Base-by-base conservation (phyloP, 176 grass and related monocot genomes). In the Rhynchospora pubera region DNA sequence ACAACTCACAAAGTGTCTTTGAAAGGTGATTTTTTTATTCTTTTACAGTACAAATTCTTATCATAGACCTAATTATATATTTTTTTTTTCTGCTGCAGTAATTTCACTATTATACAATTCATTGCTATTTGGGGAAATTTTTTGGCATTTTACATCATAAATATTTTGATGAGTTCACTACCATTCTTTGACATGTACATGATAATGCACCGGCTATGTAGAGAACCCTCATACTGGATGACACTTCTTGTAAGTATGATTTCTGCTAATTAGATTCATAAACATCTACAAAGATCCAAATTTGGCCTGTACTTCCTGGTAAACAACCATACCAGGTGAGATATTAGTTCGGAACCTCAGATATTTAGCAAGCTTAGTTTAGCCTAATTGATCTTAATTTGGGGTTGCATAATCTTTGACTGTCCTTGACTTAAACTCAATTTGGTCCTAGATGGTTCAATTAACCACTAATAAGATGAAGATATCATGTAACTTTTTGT, bases 61-160 rank as follows among this genome's bases (percentile, higher is more conserved):
- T 75, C 71, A 15, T 75, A 53, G 71, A 53, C 47, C 21, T 75
- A 11, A 51, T 51, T 50, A 26, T 65, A 50, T 81, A 7, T 9
- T 45, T 15, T 53, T 15, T 16, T 81, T 22, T 81, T 13, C 18
- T 86, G 66, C 79, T 86, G 82, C 83, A 97, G 94, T 84, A 91
- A 89, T 43, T 94, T 94, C 85, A 94, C 94, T 48, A 86, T 62
- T 39, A 42, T 84, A 6, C 94, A 97, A 83, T 80, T 89, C 64
- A 64, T 88, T 80, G 90, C 91, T 53, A 92, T 92, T 68, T 97
- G 92, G 94, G 94, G 92, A 80, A 97, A 97, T 61, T 84, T 97
- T 61, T 43, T 92, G 72, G 90, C 88, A 7, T 97, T 94, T 85
- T 97, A 97, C 48, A 5, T 86, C 70, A 92, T 97, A 89, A 97